Percentiles rank a stretch among this genome's conserved stretches.
Conservation (phyloP, 352 stramenopile species). For the Paralagenidium karlingii region DNA sequence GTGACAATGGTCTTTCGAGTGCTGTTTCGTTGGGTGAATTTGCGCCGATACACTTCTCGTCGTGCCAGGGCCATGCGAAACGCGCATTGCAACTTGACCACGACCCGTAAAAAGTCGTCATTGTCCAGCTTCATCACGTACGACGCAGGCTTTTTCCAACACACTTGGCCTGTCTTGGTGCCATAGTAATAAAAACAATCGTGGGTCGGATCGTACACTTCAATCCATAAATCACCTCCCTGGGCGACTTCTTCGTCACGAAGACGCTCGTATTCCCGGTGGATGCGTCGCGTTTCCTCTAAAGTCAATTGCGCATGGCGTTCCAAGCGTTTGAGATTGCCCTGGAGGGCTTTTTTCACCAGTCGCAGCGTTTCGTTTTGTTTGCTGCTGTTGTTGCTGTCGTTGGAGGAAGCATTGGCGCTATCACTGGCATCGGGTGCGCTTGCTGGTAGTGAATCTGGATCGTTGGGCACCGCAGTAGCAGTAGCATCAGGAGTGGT, state of each 20-base stretch:
- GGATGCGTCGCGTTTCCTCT: constrained; percentile 11
- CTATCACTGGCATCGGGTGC: background rate
- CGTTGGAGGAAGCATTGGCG: background rate
- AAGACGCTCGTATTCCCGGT: constrained; percentile 13
- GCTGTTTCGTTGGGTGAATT: too few species aligned
- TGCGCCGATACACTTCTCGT: too few species aligned
- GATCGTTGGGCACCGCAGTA: background rate
- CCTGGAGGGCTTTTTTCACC: constrained; percentile 10
- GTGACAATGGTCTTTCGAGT: too few species aligned
- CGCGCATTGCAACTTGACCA: constrained; percentile 33
- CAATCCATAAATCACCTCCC: constrained; percentile 25
- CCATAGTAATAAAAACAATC: constrained; percentile 34
- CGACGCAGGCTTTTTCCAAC: constrained; percentile 20
- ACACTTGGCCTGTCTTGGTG: constrained; percentile 22
- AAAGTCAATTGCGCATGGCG: constrained; percentile 11
- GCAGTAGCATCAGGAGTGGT: background rate
- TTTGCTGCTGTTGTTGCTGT: background rate
- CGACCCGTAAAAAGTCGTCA: constrained; percentile 22
- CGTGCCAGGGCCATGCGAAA: constrained; percentile 32
- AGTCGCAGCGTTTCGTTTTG: constrained; percentile 3
- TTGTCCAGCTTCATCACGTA: constrained; percentile 19
- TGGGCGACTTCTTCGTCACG: constrained; percentile 13
- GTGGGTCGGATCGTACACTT: constrained; percentile 37
- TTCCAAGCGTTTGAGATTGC: constrained; percentile 11
- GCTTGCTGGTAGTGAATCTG: background rate